Base-by-base conservation (phyloP, 108 stramenopile genomes). In the Seminavis robusta region DNA sequence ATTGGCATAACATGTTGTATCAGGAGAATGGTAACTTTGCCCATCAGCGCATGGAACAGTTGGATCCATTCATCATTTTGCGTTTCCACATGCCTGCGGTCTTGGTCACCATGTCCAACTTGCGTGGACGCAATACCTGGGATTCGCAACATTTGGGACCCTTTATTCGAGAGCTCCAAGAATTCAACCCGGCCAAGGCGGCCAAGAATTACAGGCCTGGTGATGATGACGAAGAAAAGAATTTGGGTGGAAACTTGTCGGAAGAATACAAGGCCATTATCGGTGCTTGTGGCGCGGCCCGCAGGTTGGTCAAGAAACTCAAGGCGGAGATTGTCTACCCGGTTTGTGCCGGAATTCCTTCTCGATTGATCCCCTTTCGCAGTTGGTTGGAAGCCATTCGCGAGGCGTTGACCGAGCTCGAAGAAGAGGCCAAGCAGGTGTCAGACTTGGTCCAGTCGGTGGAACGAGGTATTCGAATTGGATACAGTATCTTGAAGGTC, bases 21-120 rank as follows among this genome's bases (percentile, higher is more conserved):
- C 53, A 66, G 39, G 42, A 37, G 6, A 62, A 49, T 13, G 64
- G 65, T 9, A 59, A 73, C 23, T 67, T 66, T 47, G 52, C 71
- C 9, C 63, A 73, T 28, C 60, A 73, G 20, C 71, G 59, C 31
- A 61, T 67, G 65, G 71, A 73, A 44, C 65, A 73, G 43, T 38
- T 73, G 28, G 59, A 73, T 42, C 71, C 71, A 1, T 73, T 73
- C 47, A 23, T 48, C 47, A 48, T 27, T 1, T 27, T 56, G 15
- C 55, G 55, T 42, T 56, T 56, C 41, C 55, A 56, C 26, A 43
- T 56, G 55, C 55, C 55, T 13, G 24, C 23, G 16, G 55, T 56
- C 26, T 43, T 56, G 41, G 16, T 43, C n/a, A 19, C 10, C 11
- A 16, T 56, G n/a, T 41, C 42, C 23, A 43, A 41, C 24, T 25